Evolutionary conservation across 208 protist genomes (phyloP).

Genomic region (Wallacemonas sp.): DNA sequence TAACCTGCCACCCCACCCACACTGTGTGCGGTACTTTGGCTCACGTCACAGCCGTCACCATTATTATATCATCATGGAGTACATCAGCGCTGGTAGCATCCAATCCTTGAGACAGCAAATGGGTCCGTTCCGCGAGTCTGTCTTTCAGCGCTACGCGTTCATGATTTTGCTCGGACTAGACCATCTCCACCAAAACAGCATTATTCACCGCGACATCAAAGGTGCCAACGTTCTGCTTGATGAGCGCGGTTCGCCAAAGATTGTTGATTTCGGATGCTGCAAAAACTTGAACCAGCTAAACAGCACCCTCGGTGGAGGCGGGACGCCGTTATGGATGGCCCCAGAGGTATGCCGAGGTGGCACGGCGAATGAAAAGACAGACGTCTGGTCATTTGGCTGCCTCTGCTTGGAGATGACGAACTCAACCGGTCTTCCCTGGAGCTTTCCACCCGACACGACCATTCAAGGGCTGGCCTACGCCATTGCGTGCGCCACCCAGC

Average conservation of each 20-base stretch:
- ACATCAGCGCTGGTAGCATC: constrained; percentile 85
- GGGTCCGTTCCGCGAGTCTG: constrained; percentile 61
- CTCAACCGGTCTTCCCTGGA: constrained; percentile 61
- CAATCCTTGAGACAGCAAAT: constrained; percentile 54
- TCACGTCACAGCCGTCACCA: constrained; percentile 57
- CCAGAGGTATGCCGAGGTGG: constrained; percentile 82
- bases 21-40: constrained; percentile 82
- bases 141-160: constrained; percentile 74
- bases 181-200: constrained; percentile 75
- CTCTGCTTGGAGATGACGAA: constrained; percentile 85
- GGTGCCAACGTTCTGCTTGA: constrained; percentile 90
- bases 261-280: constrained; percentile 93
- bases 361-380: constrained; percentile 62
- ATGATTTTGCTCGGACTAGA: constrained; percentile 70
- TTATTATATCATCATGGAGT: constrained; percentile 88
- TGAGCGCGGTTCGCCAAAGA: constrained; percentile 84
- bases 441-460: constrained; percentile 51
- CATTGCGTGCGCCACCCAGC: constrained; percentile 53
- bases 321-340: constrained; percentile 84
- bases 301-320: constrained; percentile 45
- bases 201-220: constrained; percentile 92
- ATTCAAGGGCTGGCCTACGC: constrained; percentile 66
- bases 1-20: constrained; percentile 63
- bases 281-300: constrained; percentile 60
- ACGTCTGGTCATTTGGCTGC: constrained; percentile 84